A percentile compares a stretch with the other conserved stretches of the same genome.
These are phyloP conservation scores for Aureoboletus auriporus DNA, from an alignment of 768 basidiomycete species.

Conservation along the genomic window DNA sequence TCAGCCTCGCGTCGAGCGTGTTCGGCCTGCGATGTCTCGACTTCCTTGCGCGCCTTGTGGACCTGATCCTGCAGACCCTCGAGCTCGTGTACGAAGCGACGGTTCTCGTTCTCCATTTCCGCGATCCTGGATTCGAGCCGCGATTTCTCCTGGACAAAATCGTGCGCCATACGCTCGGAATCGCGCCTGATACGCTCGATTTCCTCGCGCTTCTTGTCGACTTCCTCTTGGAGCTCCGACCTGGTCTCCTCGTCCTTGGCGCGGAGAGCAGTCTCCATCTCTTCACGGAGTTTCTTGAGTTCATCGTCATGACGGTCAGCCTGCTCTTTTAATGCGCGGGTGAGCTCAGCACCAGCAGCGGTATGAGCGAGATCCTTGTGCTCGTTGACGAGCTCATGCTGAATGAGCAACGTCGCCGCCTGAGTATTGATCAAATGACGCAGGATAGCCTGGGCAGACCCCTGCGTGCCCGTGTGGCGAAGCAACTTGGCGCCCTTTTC, in stretches of 20 bases:
- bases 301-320: constrained; percentile 45
- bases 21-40: constrained; percentile 25
- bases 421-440: constrained; percentile 37
- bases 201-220: constrained; percentile 40
- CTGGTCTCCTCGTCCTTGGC: constrained; percentile 45
- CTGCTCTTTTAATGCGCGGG: constrained; percentile 45
- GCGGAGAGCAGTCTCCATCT: constrained; percentile 44
- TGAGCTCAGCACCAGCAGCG: constrained; percentile 49
- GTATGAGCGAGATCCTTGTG: constrained; percentile 48
- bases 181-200: constrained; percentile 40
- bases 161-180: constrained; percentile 36
- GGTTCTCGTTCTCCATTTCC: constrained; percentile 26
- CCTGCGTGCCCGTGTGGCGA: constrained; percentile 38
- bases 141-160: constrained; percentile 36
- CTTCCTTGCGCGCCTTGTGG: constrained; percentile 21
- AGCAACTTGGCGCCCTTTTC: constrained; percentile 44
- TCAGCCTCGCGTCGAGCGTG: constrained; percentile 27
- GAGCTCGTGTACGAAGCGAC: constrained; percentile 13
- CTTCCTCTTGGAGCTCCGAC: constrained; percentile 42
- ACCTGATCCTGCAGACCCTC: constrained; percentile 28
- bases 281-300: constrained; percentile 40
- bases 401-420: constrained; percentile 47
- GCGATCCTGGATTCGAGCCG: constrained; percentile 27
- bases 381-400: constrained; percentile 51
- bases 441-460: constrained; percentile 41